Evolutionary conservation across 768 basidiomycete species (phyloP), one percentile per base, ranked within the genome.

Genomic region (Glaciozyma martinii): DNA sequence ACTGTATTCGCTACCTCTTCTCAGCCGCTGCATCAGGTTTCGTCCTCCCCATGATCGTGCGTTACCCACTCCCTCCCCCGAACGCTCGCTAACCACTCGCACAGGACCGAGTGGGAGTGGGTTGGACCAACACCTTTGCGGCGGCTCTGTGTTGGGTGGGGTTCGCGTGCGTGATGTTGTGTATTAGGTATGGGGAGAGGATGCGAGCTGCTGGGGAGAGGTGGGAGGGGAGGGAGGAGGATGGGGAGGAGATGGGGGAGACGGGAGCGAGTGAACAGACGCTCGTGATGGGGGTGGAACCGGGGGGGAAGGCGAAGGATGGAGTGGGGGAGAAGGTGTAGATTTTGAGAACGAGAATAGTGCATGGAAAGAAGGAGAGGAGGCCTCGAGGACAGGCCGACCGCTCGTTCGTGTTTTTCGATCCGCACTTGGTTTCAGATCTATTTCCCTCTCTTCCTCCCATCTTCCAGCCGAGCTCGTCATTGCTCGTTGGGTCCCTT

Each of bases 21-120:
- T 62, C 76, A 1, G 78, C 78, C 3, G 76, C 67, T 0, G 76
- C 77, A 7, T 74, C 76, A 1, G 77, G 77, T 13, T 74, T 73
- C 37, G 73, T 77, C 30, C 66, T 78, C 9, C 78, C 78, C 0
- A 63, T 77, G 52, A 71, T 76, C 54, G 56, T 57, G 2, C 56
- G 56, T 44, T 29, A 25, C 18, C 44, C 15, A 5, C 27, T 16
- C 25, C 27, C 50, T 52, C 50, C 8, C 15, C 8, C 15, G 5
- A 6, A 18, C n/a, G 5, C n/a, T 47, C 21, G n/a, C 46, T n/a
- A 10, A 3, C 27, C 6, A 5, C 13, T 23, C 10, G n/a, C 21
- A n/a, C 37, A 56, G 55, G 62, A 76, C 25, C 67, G 71, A 0
- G 75, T 78, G 37, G 77, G 76, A 30, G 75, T 76, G 59, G 78